Percentiles rank a stretch among this genome's conserved stretches.
phyloP scores from a whole-genome alignment of 2,329 filamentous ascomycete species.

The Calonectria montana region DNA sequence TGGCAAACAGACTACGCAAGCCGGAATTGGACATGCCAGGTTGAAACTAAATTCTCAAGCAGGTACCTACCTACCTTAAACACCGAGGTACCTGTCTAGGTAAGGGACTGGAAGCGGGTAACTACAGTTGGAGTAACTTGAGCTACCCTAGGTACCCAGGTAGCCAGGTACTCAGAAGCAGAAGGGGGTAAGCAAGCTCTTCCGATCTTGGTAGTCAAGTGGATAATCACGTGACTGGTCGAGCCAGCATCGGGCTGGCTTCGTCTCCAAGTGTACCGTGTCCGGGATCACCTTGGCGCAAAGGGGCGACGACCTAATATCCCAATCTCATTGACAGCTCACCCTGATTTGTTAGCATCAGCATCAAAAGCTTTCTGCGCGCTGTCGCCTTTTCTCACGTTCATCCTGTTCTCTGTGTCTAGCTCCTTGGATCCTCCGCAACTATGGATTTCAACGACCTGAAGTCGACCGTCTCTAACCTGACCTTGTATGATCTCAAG shows the following conservation, averaged over 20 bases:
- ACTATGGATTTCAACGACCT: slow-evolving; percentile 88
- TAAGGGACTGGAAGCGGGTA: too few relatives aligned
- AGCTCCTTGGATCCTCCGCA: slow-evolving; percentile 37
- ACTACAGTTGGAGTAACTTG: not conserved
- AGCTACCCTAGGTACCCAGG: not conserved
- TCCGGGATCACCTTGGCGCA: slow-evolving; percentile 42
- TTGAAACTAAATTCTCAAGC: not conserved
- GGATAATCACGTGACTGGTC: slow-evolving; percentile 24
- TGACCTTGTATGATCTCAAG: slow-evolving; percentile 95
- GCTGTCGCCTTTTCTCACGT: slow-evolving; percentile 1
- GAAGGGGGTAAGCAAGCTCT: not conserved
- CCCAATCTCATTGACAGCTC: slow-evolving; percentile 23
- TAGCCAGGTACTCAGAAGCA: not conserved
- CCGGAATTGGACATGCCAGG: not conserved
- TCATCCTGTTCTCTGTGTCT: slow-evolving; percentile 12
- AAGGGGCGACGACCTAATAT: slow-evolving; percentile 38
- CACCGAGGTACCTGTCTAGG: too few relatives aligned
- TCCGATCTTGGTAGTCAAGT: not conserved
- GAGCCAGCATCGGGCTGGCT: slow-evolving; percentile 22
- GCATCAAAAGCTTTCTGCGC: slow-evolving; percentile 19
- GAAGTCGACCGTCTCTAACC: slow-evolving; percentile 88
- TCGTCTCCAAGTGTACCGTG: slow-evolving; percentile 40
- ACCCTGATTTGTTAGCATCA: slow-evolving; percentile 22
- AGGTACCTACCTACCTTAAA: not conserved
- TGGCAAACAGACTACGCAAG: not conserved